phyloP scores from a whole-genome alignment of 768 basidiomycete species.

The Collybiopsis confluens region DNA sequence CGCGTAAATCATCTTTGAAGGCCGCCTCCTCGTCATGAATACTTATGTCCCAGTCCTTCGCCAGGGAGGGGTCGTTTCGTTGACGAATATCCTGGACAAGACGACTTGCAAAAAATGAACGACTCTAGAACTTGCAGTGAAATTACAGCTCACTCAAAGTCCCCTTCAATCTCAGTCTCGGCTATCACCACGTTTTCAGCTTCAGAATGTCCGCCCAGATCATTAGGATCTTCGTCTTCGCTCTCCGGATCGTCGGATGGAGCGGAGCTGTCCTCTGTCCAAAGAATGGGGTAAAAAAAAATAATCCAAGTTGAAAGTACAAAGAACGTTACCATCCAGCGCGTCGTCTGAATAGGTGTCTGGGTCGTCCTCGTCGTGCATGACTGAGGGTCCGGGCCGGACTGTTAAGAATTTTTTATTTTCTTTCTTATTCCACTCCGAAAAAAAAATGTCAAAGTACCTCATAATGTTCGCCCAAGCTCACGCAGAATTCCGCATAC shows the following conservation, averaged over 20 bases:
- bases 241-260: neutral
- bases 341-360: neutral
- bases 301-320: no score
- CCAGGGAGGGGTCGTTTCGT: conserved; percentile 44
- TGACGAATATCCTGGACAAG: conserved; percentile 63
- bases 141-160: conserved; percentile 58
- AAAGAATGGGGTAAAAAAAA: no score
- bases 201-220: conserved; percentile 26
- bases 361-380: neutral
- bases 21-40: conserved; percentile 65
- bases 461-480: conserved; percentile 78
- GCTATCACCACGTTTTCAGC: conserved; percentile 15
- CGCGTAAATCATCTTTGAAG: conserved; percentile 70
- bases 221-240: conserved; percentile 18
- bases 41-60: conserved; percentile 71
- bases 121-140: no score
- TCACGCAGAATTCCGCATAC: conserved; percentile 79
- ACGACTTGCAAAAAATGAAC: conserved; percentile 48
- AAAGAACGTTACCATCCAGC: neutral
- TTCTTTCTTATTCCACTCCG: no score
- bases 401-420: no score
- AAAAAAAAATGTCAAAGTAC: conserved; percentile 38
- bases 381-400: no score
- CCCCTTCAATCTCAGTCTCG: conserved; percentile 44
- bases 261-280: neutral